Evolutionary conservation across 2,329 filamentous ascomycete genomes (phyloP).

Genomic region (Penicillium sp.): DNA sequence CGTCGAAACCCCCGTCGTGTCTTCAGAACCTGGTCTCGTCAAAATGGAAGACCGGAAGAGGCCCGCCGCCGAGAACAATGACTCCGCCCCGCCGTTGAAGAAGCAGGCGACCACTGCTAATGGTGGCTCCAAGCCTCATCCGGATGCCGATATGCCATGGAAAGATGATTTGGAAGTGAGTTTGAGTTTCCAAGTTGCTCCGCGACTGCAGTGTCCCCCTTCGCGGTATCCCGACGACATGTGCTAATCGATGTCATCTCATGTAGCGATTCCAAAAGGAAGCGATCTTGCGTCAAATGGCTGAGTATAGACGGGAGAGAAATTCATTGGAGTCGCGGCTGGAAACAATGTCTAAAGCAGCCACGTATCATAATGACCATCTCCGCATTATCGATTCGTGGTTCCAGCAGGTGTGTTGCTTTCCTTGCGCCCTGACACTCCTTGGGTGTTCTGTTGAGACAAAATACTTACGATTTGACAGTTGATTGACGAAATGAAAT

Average conservation of each 20-base stretch:
- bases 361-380: slow-evolving; percentile 87
- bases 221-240: slow-evolving; percentile 26
- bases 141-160: slow-evolving; percentile 69
- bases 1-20: slow-evolving; percentile 73
- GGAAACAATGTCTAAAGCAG: slow-evolving; percentile 75
- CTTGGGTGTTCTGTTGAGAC: not conserved
- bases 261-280: slow-evolving; percentile 87
- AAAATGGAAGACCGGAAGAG: slow-evolving; percentile 99
- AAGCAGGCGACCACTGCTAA: slow-evolving; percentile 78
- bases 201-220: not conserved
- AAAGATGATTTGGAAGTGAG: slow-evolving; percentile 74
- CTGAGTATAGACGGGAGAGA: slow-evolving; percentile 93
- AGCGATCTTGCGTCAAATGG: slow-evolving; percentile 95
- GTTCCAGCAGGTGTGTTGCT: slow-evolving; percentile 79
- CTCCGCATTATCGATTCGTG: slow-evolving; percentile 86
- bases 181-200: slow-evolving; percentile 21
- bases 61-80: slow-evolving; percentile 79
- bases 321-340: slow-evolving; percentile 77
- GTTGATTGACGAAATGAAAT: slow-evolving; percentile 52
- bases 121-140: slow-evolving; percentile 66
- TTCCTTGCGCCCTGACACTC: not conserved
- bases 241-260: slow-evolving; percentile 26
- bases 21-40: slow-evolving; percentile 74
- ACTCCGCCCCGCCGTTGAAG: slow-evolving; percentile 86
- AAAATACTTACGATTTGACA: slow-evolving; percentile 23